phyloP scores from a whole-genome alignment of 495 filamentous ascomycete genomes.

The Tuber brumale region DNA sequence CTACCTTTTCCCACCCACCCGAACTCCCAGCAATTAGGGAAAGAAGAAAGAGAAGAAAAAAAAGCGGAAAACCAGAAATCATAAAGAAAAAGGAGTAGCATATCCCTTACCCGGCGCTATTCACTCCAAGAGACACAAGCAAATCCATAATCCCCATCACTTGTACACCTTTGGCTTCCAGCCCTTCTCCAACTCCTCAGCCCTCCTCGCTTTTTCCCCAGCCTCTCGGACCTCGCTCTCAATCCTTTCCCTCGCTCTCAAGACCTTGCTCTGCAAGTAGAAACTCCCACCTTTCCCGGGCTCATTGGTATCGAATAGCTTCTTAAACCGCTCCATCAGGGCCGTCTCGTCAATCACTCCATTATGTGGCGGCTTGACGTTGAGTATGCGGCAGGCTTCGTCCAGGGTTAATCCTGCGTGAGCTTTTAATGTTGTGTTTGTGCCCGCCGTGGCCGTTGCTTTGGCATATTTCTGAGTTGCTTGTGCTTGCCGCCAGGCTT shows the following conservation, averaged over 20 bases:
- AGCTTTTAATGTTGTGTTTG: constrained; percentile 49
- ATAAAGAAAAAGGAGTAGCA: not conserved
- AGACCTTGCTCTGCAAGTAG: constrained; percentile 93
- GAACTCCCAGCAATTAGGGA: not conserved
- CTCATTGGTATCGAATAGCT: constrained; percentile 86
- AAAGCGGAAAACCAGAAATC: not conserved
- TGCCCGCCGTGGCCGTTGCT: constrained; percentile 50
- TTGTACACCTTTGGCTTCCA: constrained; percentile 95
- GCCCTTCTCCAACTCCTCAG: constrained; percentile 68
- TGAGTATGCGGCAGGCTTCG: constrained; percentile 95
- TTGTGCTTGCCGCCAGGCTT: constrained; percentile 85
- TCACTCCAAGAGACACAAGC: not conserved
- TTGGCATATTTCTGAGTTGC: constrained; percentile 74
- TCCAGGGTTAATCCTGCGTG: constrained; percentile 77
- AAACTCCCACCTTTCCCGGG: constrained; percentile 94
- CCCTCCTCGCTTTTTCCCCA: constrained; percentile 50
- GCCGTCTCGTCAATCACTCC: constrained; percentile 69
- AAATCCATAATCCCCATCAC: constrained; percentile 49
- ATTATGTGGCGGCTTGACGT: constrained; percentile 78
- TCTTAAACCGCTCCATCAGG: constrained; percentile 83
- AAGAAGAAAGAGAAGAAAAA: not conserved
- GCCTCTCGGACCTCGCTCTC: constrained; percentile 65
- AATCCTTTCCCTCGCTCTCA: constrained; percentile 83
- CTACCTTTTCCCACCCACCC: not conserved
- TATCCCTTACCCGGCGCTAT: not conserved